Evolutionary conservation across 371 early-diverging fungal species (phyloP).

Genomic region (Coemansia sp.): DNA sequence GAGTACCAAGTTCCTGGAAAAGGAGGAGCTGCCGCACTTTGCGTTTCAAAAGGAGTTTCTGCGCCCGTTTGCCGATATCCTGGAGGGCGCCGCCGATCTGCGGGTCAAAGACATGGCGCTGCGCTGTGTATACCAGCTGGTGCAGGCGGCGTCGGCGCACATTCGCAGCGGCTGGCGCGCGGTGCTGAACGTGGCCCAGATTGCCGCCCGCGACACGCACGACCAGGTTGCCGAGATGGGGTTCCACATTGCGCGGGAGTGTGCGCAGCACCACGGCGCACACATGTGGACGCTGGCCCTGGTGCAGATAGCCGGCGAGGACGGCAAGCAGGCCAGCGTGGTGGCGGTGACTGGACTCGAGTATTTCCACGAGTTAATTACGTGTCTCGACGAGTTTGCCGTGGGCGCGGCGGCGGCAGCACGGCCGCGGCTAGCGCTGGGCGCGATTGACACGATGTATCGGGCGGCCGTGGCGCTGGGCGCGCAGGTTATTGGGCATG

Average conservation of each 20-base stretch:
- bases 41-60: slow-evolving; percentile 96
- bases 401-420: slow-evolving; percentile 31
- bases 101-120: slow-evolving; percentile 93
- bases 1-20: slow-evolving; percentile 92
- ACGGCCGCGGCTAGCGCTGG: slow-evolving; percentile 47
- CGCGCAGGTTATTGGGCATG: slow-evolving; percentile 32
- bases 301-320: not conserved
- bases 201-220: slow-evolving; percentile 74
- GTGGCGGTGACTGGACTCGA: slow-evolving; percentile 66
- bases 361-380: slow-evolving; percentile 73
- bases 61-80: slow-evolving; percentile 84
- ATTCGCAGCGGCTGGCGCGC: slow-evolving; percentile 91
- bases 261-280: slow-evolving; percentile 36
- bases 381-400: slow-evolving; percentile 79
- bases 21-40: slow-evolving; percentile 92
- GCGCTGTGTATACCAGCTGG: slow-evolving; percentile 85
- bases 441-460: slow-evolving; percentile 49
- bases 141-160: slow-evolving; percentile 73
- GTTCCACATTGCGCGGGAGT: slow-evolving; percentile 45
- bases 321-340: slow-evolving; percentile 24
- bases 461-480: slow-evolving; percentile 26
- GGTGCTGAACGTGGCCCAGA: slow-evolving; percentile 76
- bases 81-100: slow-evolving; percentile 60
- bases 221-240: slow-evolving; percentile 54
- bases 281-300: slow-evolving; percentile 45